Base-by-base conservation (phyloP, 2,329 filamentous ascomycete genomes). In the Dothiorella sarmentorum region DNA sequence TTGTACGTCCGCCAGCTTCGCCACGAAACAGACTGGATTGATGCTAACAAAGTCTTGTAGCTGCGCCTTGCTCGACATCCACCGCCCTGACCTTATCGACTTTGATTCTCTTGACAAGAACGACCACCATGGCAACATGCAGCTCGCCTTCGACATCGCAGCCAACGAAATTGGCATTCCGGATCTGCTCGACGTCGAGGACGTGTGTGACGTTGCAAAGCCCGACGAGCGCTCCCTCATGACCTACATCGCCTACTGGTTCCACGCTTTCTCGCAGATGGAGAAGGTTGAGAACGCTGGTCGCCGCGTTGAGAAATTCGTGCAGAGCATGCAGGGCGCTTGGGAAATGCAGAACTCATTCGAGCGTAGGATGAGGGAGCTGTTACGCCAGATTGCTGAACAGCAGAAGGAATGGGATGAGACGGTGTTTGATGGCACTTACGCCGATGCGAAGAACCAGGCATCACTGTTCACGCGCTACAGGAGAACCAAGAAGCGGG, bases 221-320 rank as follows among this genome's bases (percentile, higher is more conserved):
- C 94, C 94, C 22, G 94, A 99, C 72, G 94, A 99, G 75, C 87
- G 91, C 67, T 95, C 90, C 72, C 82, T 99, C 71, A 99, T 99
- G 94, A 99, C 94, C 0, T 99, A 99, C 74, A 99, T 99, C 67
- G 94, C 94, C 63, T 99, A 99, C 79, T 99, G 94, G 94, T 99
- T 99, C 82, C 94, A 99, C 71, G 94, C 94, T 66, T 99, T 99
- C 73, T 97, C 93, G 27, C 93, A 97, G 70, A 95, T 99, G 87
- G 94, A 99, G 77, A 89, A 93, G 72, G 94, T 99, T 7, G 94
- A 99, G 75, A 99, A 99, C 71, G 94, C 94, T 3, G 94, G 94
- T 4, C 85, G 94, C 61, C 85, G 94, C 65, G 94, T 99, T 4
- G 94, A 99, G 78, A 99, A 99, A 75, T 99, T 99, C 69, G 90